These are phyloP conservation scores for Cryptococcus neoformans DNA, from an alignment of 1,284 basidiomycete species.

Conservation along the genomic window DNA sequence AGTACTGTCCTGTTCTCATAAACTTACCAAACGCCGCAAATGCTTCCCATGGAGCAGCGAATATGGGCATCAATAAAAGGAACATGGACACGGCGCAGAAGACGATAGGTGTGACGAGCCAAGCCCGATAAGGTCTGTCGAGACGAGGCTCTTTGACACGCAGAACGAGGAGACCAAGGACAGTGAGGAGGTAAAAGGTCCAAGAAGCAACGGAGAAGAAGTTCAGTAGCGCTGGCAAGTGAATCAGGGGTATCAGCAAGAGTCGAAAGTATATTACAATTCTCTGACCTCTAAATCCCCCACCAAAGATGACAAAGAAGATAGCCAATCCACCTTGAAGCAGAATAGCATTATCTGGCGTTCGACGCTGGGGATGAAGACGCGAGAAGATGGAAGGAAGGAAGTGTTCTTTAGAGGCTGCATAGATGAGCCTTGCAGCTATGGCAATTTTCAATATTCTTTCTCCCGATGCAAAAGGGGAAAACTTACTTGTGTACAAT, in stretches of 20 bases:
- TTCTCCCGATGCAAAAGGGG: too few species aligned
- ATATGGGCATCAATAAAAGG: slow-evolving; percentile 89
- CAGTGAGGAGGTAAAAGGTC: slow-evolving; percentile 89
- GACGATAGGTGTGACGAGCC: slow-evolving; percentile 81
- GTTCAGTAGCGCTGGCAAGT: slow-evolving; percentile 61
- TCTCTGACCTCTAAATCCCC: slow-evolving; percentile 68
- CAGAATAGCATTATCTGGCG: slow-evolving; percentile 79
- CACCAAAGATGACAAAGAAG: slow-evolving; percentile 75
- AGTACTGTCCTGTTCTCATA: background rate
- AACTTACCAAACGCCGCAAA: slow-evolving; percentile 73
- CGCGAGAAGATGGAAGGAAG: slow-evolving; percentile 77
- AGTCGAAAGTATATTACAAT: slow-evolving; percentile 1
- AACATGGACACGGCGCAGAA: slow-evolving; percentile 92
- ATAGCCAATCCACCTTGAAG: slow-evolving; percentile 72
- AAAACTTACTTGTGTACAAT: slow-evolving; percentile 67
- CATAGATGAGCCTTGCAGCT: slow-evolving; percentile 74
- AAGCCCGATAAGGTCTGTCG: slow-evolving; percentile 86
- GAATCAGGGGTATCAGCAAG: background rate
- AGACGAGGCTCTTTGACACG: slow-evolving; percentile 87
- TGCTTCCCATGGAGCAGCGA: slow-evolving; percentile 87
- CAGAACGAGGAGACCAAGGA: slow-evolving; percentile 81
- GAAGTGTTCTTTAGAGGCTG: slow-evolving; percentile 83
- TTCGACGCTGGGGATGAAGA: slow-evolving; percentile 67
- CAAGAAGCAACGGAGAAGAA: slow-evolving; percentile 62
- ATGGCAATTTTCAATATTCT: slow-evolving; percentile 7